Evolutionary conservation across 2,329 filamentous ascomycete genomes (phyloP).

Genomic region (Curvularia spicifera): DNA sequence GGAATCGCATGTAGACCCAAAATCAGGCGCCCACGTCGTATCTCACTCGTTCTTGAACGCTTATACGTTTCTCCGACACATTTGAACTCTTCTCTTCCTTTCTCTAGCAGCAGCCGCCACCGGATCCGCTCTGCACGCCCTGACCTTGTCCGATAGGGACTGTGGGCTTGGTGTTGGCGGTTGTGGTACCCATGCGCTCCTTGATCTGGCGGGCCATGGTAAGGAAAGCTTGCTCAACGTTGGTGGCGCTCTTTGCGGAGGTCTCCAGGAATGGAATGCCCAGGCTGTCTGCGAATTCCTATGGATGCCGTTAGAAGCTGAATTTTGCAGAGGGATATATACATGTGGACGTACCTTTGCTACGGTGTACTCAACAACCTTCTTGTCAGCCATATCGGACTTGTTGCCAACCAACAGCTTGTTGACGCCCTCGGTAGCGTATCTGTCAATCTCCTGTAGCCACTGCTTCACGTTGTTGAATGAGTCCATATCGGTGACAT

Average conservation of each 20-base stretch:
- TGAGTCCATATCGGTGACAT: slow-evolving; percentile 99
- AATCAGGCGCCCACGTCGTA: slow-evolving; percentile 40
- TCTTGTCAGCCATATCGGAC: slow-evolving; percentile 99
- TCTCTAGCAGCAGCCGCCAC: slow-evolving; percentile 86
- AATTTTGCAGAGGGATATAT: background rate
- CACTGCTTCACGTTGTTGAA: slow-evolving; percentile 99
- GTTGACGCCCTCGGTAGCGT: slow-evolving; percentile 98
- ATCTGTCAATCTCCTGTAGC: slow-evolving; percentile 99
- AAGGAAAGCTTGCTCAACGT: slow-evolving; percentile 99
- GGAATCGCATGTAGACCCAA: slow-evolving; percentile 30
- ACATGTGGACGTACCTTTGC: slow-evolving; percentile 77
- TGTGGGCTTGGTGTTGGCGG: slow-evolving; percentile 97
- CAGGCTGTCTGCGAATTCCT: slow-evolving; percentile 99
- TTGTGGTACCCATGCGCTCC: slow-evolving; percentile 97
- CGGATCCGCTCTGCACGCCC: slow-evolving; percentile 86
- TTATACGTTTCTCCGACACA: slow-evolving; percentile 20
- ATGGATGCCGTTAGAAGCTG: slow-evolving; percentile 28
- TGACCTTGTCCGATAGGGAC: slow-evolving; percentile 95
- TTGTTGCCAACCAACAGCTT: slow-evolving; percentile 99
- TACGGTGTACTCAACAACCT: slow-evolving; percentile 99
- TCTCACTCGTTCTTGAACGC: slow-evolving; percentile 27
- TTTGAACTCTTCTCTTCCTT: slow-evolving; percentile 10
- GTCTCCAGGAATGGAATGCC: slow-evolving; percentile 99
- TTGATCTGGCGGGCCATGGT: slow-evolving; percentile 99
- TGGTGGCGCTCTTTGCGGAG: slow-evolving; percentile 98